Conservation (phyloP, 2,329 filamentous ascomycete genomes). For the Sporothrix mexicana region DNA sequence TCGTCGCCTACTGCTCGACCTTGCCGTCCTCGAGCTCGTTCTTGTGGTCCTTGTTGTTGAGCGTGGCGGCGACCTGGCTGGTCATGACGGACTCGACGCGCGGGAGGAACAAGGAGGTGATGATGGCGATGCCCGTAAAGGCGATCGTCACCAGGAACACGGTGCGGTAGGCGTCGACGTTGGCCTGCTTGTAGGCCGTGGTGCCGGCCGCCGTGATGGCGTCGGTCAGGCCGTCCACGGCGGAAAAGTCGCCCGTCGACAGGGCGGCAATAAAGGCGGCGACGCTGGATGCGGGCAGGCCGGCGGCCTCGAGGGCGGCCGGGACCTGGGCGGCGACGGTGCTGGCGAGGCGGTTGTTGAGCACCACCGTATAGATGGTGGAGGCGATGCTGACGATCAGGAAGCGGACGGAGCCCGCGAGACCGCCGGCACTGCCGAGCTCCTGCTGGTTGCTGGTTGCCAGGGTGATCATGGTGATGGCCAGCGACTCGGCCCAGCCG, state of each 20-base stretch:
- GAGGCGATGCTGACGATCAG: constrained; percentile 45
- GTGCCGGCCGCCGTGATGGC: constrained; percentile 43
- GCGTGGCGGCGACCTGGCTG: constrained; percentile 28
- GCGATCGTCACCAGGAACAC: constrained; percentile 47
- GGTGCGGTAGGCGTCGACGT: constrained; percentile 46
- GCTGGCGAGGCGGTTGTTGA: constrained; percentile 44
- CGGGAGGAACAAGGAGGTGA: constrained; percentile 37
- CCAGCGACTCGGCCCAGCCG: constrained; percentile 46
- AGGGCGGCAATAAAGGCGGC: constrained; percentile 46
- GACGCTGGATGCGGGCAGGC: constrained; percentile 46
- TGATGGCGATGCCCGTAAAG: constrained; percentile 45
- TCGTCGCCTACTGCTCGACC: neutral
- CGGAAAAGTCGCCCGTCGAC: constrained; percentile 41
- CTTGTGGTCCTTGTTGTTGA: constrained; percentile 22
- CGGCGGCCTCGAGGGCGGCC: constrained; percentile 46
- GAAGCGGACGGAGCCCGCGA: constrained; percentile 48
- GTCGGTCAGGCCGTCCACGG: constrained; percentile 43
- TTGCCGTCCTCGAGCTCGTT: constrained; percentile 26
- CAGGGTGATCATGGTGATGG: constrained; percentile 46
- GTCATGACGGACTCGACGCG: constrained; percentile 32
- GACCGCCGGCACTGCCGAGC: constrained; percentile 45
- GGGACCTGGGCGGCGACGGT: constrained; percentile 44
- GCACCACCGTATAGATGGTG: constrained; percentile 46
- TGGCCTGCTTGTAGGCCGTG: constrained; percentile 45
- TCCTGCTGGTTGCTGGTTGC: constrained; percentile 45